Percentiles rank a stretch among this genome's conserved stretches.
Evolutionary conservation across 352 stramenopile genomes (phyloP).

Genomic region (Phytopythium sindhum): DNA sequence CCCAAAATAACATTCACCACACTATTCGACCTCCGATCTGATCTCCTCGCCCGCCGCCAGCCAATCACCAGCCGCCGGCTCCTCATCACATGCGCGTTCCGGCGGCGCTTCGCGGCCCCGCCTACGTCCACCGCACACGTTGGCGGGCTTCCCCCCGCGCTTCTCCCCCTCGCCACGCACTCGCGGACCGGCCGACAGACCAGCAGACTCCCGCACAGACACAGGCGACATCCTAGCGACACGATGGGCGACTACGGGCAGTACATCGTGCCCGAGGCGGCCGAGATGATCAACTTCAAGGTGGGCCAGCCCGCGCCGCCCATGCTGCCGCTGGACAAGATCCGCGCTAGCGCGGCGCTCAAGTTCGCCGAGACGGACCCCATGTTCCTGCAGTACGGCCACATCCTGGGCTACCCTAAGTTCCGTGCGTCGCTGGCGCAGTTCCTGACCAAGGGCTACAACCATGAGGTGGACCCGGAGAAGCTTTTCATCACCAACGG

Average conservation of each 20-base stretch:
- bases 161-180: background rate
- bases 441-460: conserved; percentile 81
- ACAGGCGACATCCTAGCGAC: too few species aligned
- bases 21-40: background rate
- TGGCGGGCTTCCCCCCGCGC: background rate
- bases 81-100: background rate
- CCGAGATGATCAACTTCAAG: conserved; percentile 90
- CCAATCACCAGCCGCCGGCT: conserved; percentile 4
- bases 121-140: background rate
- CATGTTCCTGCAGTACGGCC: conserved; percentile 88
- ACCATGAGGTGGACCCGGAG: conserved; percentile 71
- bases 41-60: background rate
- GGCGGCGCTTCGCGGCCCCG: background rate
- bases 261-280: conserved; percentile 75
- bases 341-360: conserved; percentile 68
- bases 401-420: conserved; percentile 87
- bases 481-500: conserved; percentile 93
- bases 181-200: background rate
- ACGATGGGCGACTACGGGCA: conserved; percentile 86
- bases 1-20: background rate
- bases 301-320: conserved; percentile 74
- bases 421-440: conserved; percentile 71
- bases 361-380: conserved; percentile 85
- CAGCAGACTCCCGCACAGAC: background rate
- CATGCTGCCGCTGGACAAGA: conserved; percentile 87